These are phyloP conservation scores for Colletotrichum viniferum DNA, from an alignment of 2,329 filamentous ascomycete species.

Conservation along the genomic window DNA sequence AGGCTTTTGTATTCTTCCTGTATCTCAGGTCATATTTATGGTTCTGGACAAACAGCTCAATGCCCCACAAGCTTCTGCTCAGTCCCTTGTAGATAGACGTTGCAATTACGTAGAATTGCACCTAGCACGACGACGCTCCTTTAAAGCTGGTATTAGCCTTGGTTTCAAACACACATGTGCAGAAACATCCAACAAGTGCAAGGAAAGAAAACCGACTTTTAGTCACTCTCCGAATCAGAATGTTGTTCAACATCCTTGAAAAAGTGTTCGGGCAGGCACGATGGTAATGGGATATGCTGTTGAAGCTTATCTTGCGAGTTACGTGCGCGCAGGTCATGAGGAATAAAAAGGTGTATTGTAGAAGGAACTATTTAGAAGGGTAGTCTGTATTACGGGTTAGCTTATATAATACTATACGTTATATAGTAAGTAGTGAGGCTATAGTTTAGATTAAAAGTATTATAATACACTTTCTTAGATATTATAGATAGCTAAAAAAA, in stretches of 20 bases:
- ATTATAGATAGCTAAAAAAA: too few species aligned
- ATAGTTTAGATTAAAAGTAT: too few species aligned
- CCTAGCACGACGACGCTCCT: background rate
- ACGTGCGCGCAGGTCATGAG: too few species aligned
- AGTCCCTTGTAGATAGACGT: background rate
- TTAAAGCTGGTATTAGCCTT: background rate
- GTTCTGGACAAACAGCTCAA: background rate
- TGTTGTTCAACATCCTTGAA: background rate
- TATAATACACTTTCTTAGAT: too few species aligned
- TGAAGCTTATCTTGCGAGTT: background rate
- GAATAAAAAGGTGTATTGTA: too few species aligned
- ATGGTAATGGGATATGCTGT: background rate
- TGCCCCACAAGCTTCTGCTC: background rate
- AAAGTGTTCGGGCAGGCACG: background rate
- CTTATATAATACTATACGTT: too few species aligned
- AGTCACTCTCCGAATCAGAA: background rate
- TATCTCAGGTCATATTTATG: background rate
- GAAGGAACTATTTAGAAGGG: too few species aligned
- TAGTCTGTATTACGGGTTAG: too few species aligned
- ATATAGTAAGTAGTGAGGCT: too few species aligned
- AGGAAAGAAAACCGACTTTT: rapidly evolving
- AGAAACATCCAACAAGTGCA: background rate
- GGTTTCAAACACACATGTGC: background rate
- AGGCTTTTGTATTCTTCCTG: background rate
- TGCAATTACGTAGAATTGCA: background rate